Evolutionary conservation across 306 rosid species (phyloP).

Genomic region (Ormosia semicastrata): DNA sequence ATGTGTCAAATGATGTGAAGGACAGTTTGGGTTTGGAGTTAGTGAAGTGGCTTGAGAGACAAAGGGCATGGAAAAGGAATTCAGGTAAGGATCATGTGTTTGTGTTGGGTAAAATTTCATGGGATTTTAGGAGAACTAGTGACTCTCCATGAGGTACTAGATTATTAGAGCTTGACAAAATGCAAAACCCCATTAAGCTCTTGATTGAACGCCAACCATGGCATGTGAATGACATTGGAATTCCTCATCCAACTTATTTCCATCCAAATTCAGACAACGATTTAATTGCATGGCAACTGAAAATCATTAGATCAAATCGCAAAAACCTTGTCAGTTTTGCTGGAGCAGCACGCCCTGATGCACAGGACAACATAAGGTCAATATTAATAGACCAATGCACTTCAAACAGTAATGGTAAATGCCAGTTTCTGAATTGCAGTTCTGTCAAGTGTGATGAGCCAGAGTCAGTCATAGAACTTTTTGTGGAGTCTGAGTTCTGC

Average conservation of each 20-base stretch:
- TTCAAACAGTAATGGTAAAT: slow-evolving; percentile 31
- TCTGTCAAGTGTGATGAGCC: slow-evolving; percentile 45
- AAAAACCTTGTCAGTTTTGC: slow-evolving; percentile 54
- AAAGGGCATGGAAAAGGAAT: slow-evolving; percentile 46
- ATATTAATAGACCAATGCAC: slow-evolving; percentile 57
- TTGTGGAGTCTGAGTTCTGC: slow-evolving; percentile 73
- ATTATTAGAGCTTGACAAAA: slow-evolving; percentile 56
- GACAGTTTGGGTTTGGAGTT: slow-evolving; percentile 57
- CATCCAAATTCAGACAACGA: slow-evolving; percentile 69
- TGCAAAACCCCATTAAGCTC: slow-evolving; percentile 68
- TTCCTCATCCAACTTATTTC: slow-evolving; percentile 77
- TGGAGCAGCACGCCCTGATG: slow-evolving; percentile 56
- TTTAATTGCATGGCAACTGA: slow-evolving; percentile 59
- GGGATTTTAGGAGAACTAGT: slow-evolving; percentile 68
- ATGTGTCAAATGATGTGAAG: slow-evolving; percentile 65
- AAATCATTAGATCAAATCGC: slow-evolving; percentile 45
- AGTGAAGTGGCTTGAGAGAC: slow-evolving; percentile 58
- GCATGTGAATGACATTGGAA: slow-evolving; percentile 69
- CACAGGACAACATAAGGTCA: slow-evolving; percentile 51
- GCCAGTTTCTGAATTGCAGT: slow-evolving; percentile 52
- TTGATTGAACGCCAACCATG: slow-evolving; percentile 82
- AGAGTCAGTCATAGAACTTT: slow-evolving; percentile 46
- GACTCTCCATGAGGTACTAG: slow-evolving; percentile 63
- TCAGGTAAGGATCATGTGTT: slow-evolving; percentile 70
- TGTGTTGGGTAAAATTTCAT: slow-evolving; percentile 78